Base-by-base conservation (phyloP, 1,284 basidiomycete genomes). In the Trichosporon inkin region DNA sequence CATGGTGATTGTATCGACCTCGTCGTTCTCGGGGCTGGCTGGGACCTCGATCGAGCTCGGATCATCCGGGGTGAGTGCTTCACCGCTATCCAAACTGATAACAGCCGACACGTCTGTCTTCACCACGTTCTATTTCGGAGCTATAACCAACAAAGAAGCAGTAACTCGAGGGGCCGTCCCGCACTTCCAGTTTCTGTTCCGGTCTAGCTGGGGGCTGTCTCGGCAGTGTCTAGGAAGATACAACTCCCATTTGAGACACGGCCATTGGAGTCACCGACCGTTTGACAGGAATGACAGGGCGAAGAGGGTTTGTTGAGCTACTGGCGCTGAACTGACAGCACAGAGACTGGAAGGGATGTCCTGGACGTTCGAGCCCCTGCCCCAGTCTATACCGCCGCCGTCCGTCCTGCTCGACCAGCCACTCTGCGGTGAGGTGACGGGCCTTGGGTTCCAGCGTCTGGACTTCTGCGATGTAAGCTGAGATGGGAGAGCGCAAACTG, bases 1-100 rank as follows among this genome's bases (percentile, higher is more conserved):
- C 81, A 88, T 47, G 90, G 90, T n/a, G 92, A 95, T 73, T 83
- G 84, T 11, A 70, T 92, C 13, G 90, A 93, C 72, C 81, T 93
- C 53, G 85, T 86, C 0, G 71, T 92, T 19, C 72, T 93, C 22
- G 92, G 85, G 1, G 89, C 86, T 13, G 80, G 83, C 0, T 92
- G 89, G 88, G 87, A 90, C 62, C 86, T 85, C 67, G 83, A 88
- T 37, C 82, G 92, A 10, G 92, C 83, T 3, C 78, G 88, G 51
- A 86, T 88, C 58, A 79, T 94, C 2, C 76, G 86, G 72, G 89
- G 90, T 90, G 56, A 40, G 81, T 32, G 22, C 2, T 3, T 1
- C 3, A 28, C 44, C 5, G 1, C 28, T 10, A 17, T 6, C 20
- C 32, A 1, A 34, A 41, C 47, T 52, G 37, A 59, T 16, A 1